Conservation (phyloP, 192 early-diverging fungal species). For the Rhizophagus clarus region DNA sequence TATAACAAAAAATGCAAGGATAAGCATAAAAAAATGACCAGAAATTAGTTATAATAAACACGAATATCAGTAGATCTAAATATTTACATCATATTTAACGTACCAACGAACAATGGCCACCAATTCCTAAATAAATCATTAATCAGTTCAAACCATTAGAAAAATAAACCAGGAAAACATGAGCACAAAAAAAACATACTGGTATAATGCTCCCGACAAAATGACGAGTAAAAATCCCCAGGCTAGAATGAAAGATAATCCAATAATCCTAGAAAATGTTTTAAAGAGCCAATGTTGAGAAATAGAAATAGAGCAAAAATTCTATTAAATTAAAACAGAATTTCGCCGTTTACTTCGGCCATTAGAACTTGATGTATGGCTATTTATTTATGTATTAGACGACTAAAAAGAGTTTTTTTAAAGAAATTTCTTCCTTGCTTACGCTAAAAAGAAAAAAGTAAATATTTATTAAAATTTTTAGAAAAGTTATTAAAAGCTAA, state of each 20-base stretch:
- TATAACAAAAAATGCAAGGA: not conserved
- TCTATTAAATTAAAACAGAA: not conserved
- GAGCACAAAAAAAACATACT: not conserved
- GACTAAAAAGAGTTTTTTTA: no score
- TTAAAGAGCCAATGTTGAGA: not conserved
- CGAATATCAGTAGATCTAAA: not conserved
- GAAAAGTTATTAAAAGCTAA: not conserved
- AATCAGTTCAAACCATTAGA: not conserved
- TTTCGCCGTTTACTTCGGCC: not conserved
- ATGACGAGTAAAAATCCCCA: not conserved
- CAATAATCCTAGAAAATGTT: not conserved
- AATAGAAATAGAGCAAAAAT: not conserved
- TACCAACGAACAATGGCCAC: conserved; percentile 12
- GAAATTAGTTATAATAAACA: not conserved
- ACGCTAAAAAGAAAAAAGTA: not conserved
- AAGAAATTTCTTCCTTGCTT: not conserved
- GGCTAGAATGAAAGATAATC: not conserved
- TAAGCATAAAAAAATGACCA: not conserved
- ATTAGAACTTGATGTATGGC: not conserved
- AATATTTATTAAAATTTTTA: not conserved
- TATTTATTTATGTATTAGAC: not conserved
- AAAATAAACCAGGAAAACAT: not conserved
- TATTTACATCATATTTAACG: not conserved
- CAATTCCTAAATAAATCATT: not conserved
- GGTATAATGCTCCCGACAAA: not conserved